Percentiles rank a stretch among this genome's conserved stretches.
Evolutionary conservation across 2,329 filamentous ascomycete species (phyloP).

Genomic region (Scopulariopsis brevicaulis): DNA sequence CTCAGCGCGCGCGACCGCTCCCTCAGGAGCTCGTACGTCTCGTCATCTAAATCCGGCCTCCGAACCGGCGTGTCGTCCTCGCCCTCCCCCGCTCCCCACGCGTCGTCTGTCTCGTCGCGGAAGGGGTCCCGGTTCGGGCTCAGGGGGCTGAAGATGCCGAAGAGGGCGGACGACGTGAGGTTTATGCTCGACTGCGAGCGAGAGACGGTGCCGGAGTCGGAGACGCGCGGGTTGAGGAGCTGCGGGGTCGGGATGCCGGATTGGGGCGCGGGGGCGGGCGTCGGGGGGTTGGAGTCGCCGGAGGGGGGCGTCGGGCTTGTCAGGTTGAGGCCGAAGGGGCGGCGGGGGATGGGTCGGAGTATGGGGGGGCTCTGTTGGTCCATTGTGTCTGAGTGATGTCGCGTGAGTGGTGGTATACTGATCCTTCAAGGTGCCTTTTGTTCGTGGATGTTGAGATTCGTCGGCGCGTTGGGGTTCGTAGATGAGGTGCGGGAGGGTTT

Average conservation of each 20-base stretch:
- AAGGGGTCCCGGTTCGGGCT: slow-evolving; percentile 38
- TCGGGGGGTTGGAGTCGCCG: slow-evolving; percentile 16
- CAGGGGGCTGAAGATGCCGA: slow-evolving; percentile 76
- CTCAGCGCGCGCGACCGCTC: slow-evolving; percentile 19
- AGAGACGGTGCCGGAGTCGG: slow-evolving; percentile 6
- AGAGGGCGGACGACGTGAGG: slow-evolving; percentile 78
- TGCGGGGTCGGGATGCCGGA: slow-evolving; percentile 29
- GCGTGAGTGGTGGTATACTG: not conserved
- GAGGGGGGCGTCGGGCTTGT: slow-evolving; percentile 30
- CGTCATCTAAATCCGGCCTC: slow-evolving; percentile 29
- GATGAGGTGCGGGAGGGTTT: too few relatives aligned
- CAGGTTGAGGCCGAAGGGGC: slow-evolving; percentile 54
- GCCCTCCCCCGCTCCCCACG: slow-evolving; percentile 71
- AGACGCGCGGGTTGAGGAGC: slow-evolving; percentile 12
- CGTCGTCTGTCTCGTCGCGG: slow-evolving; percentile 34
- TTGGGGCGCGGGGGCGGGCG: slow-evolving; percentile 23
- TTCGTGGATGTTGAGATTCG: not conserved
- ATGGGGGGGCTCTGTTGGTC: slow-evolving; percentile 33
- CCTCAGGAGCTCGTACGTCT: slow-evolving; percentile 30
- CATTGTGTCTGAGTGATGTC: not conserved
- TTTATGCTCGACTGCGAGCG: slow-evolving; percentile 73
- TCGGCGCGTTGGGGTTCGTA: not conserved
- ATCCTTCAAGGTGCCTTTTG: not conserved
- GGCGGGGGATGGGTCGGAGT: slow-evolving; percentile 58
- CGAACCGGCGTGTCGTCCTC: slow-evolving; percentile 57